Evolutionary conservation across 2,329 filamentous ascomycete genomes (phyloP), one percentile per base, ranked within the genome.

Genomic region (Tolypocladium album): DNA sequence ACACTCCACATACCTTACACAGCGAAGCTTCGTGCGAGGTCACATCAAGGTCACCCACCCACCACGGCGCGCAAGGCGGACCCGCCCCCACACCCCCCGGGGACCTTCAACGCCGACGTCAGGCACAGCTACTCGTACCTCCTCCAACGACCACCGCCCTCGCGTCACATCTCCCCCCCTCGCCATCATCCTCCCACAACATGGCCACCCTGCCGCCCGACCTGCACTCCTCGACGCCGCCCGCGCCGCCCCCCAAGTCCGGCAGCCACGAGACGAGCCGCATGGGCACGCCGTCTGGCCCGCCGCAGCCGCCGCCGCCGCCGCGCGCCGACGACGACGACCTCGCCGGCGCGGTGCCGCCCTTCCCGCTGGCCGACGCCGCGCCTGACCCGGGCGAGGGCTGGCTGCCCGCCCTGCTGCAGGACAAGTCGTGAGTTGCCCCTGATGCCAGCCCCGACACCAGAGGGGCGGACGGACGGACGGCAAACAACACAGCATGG

Each of bases 361-460:
- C 62, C 15, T 24, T 60, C 3, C 47, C 62, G 7, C 42, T 42
- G 34, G 24, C 57, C 8, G 72, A 75, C 20, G 68, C 72, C 2
- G 74, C 79, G 47, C 75, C 79, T 3, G 85, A 87, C 65, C 84
- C 84, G 0, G 84, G 86, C 24, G 85, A 89, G 58, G 82, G 86
- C 63, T 96, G 92, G 92, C 79, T 96, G 3, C 92, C 92, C 1
- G 82, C 84, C 62, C 76, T 85, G 15, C 76, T 97, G 2, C 83
- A 89, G 68, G 89, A 94, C 68, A 95, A 94, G 77, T 87, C 89
- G 91, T 95, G 78, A 64, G n/a, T n/a, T n/a, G n/a, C n/a, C n/a
- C n/a, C n/a, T n/a, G n/a, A n/a, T n/a, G n/a, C n/a, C n/a, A n/a
- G n/a, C n/a, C n/a, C n/a, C n/a, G n/a, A n/a, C n/a, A n/a, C n/a